Conservation (phyloP, 2,329 filamentous ascomycete genomes). For the Orbilia quercus region DNA sequence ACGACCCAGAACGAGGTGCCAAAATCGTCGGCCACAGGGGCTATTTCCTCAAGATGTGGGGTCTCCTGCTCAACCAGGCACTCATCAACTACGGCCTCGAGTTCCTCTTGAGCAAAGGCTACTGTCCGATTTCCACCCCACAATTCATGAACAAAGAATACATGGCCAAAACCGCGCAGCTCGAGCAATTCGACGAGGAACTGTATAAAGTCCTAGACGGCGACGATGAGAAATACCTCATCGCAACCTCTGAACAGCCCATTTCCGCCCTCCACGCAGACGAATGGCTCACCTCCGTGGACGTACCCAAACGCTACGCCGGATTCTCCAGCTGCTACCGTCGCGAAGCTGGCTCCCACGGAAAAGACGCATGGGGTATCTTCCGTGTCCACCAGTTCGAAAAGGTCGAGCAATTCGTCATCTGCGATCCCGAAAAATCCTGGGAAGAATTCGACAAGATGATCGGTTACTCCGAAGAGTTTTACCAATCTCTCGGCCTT, state of each 20-base stretch:
- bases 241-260: constrained; percentile 92
- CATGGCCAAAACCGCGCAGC: constrained; percentile 98
- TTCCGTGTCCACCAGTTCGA: constrained; percentile 99
- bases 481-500: constrained; percentile 88
- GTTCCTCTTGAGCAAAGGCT: constrained; percentile 81
- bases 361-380: constrained; percentile 95
- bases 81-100: constrained; percentile 94
- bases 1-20: constrained; percentile 89
- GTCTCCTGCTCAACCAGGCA: constrained; percentile 90
- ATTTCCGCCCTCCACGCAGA: constrained; percentile 91
- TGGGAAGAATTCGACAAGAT: constrained; percentile 95
- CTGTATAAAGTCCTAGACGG: constrained; percentile 95
- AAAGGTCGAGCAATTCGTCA: constrained; percentile 85
- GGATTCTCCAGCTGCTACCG: constrained; percentile 96
- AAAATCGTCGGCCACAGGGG: constrained; percentile 95
- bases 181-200: constrained; percentile 97
- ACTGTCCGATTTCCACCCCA: constrained; percentile 84
- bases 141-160: constrained; percentile 95
- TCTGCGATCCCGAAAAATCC: constrained; percentile 86
- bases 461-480: constrained; percentile 90
- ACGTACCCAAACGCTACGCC: constrained; percentile 88
- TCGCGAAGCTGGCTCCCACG: constrained; percentile 91
- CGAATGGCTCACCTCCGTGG: constrained; percentile 87
- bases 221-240: constrained; percentile 85
- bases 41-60: constrained; percentile 90